Conservation (phyloP, 768 basidiomycete genomes). For the Leccinum longicurvipes region DNA sequence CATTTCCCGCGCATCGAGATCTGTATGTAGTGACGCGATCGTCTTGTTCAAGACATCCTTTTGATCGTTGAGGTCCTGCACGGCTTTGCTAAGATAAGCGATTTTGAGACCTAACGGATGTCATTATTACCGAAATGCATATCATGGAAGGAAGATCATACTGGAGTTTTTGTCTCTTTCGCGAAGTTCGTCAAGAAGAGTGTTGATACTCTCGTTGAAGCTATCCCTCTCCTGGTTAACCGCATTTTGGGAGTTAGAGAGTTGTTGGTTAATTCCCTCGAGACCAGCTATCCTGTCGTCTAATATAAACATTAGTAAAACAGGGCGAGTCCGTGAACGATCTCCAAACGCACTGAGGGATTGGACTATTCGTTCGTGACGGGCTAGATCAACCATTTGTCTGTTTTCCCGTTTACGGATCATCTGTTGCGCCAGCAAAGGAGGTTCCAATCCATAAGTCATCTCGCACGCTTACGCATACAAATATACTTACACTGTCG, state of each 20-base stretch:
- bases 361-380: neutral
- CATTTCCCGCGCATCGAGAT: neutral
- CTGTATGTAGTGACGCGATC: neutral
- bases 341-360: neutral
- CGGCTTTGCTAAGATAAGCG: neutral
- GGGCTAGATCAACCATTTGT: neutral
- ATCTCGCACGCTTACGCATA: neutral
- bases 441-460: too few relatives aligned
- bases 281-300: neutral
- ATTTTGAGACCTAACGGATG: neutral
- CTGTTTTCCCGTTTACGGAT: neutral
- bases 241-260: neutral
- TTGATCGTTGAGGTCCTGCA: neutral
- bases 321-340: neutral
- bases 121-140: neutral
- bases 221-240: neutral
- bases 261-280: neutral
- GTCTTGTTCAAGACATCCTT: neutral
- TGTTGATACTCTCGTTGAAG: neutral
- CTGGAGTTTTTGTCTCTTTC: neutral
- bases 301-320: neutral
- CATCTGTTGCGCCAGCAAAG: neutral
- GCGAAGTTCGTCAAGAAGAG: neutral
- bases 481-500: neutral
- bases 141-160: neutral